A percentile compares a stretch with the other conserved stretches of the same genome.
phyloP scores from a whole-genome alignment of 768 basidiomycete genomes.

The Auriculariales sp. region DNA sequence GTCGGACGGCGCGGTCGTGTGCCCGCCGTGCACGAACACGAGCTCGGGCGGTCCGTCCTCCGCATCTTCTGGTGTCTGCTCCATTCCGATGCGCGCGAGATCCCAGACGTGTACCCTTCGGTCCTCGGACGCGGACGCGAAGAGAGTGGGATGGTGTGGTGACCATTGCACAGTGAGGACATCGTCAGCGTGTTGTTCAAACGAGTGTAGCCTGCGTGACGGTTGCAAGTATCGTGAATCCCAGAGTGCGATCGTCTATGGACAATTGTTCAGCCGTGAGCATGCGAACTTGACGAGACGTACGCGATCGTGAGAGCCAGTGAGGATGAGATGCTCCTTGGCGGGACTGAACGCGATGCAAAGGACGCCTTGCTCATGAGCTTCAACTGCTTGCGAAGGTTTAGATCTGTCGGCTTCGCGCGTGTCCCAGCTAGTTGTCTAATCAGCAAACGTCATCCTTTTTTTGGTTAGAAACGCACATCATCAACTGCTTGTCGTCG shows the following conservation, averaged over 20 bases:
- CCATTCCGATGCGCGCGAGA: constrained; percentile 75
- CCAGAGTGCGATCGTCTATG: constrained; percentile 74
- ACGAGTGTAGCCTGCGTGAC: constrained; percentile 70
- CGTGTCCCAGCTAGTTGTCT: constrained; percentile 71
- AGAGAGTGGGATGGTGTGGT: constrained; percentile 79
- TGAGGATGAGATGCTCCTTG: constrained; percentile 63
- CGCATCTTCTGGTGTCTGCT: constrained; percentile 95
- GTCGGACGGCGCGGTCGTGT: constrained; percentile 82
- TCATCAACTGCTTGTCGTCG: constrained; percentile 86
- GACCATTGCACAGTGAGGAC: constrained; percentile 94
- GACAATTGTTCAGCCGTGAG: background rate
- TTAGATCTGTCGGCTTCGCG: constrained; percentile 42
- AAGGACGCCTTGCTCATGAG: constrained; percentile 84
- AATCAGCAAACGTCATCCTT: constrained; percentile 4
- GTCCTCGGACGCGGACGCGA: constrained; percentile 90
- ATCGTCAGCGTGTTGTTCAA: constrained; percentile 89
- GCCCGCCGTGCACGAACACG: constrained; percentile 90
- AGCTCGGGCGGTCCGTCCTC: constrained; percentile 97
- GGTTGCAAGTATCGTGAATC: constrained; percentile 56
- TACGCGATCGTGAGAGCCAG: constrained; percentile 91
- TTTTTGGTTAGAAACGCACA: constrained; percentile 39
- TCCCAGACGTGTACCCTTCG: constrained; percentile 94
- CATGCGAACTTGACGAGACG: constrained; percentile 6
- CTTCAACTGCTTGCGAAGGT: constrained; percentile 59
- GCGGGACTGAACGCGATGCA: constrained; percentile 83